Percentiles rank a stretch among this genome's conserved stretches.
These are phyloP conservation scores for Boletus huronensis DNA, from an alignment of 768 basidiomycete genomes.

Conservation along the genomic window DNA sequence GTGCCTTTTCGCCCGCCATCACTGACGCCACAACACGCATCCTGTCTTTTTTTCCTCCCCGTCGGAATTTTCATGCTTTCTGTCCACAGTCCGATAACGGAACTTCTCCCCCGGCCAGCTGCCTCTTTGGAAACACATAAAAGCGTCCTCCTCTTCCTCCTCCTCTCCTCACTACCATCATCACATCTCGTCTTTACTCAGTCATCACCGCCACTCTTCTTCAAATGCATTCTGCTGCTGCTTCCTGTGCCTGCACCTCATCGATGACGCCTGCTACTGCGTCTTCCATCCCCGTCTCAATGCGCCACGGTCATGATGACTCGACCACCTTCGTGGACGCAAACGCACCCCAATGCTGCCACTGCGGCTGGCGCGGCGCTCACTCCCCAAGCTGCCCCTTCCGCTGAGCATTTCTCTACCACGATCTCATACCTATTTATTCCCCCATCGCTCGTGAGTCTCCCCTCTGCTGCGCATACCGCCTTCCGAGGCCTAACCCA, in stretches of 20 bases:
- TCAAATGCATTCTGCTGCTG: conserved; percentile 21
- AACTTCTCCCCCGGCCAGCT: conserved; percentile 31
- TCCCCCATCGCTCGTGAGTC: conserved; percentile 20
- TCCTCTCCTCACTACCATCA: neutral
- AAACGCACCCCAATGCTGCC: conserved; percentile 74
- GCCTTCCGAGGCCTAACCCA: neutral
- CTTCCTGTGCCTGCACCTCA: conserved; percentile 12
- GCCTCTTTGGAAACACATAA: conserved; percentile 27
- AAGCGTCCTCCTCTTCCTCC: conserved; percentile 13
- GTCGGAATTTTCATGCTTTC: conserved; percentile 33
- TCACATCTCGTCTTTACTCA: neutral
- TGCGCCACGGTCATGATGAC: conserved; percentile 23
- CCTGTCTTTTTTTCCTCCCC: conserved; percentile 18
- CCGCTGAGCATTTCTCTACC: conserved; percentile 38
- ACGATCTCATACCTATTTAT: conserved; percentile 28
- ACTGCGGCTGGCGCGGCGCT: conserved; percentile 67
- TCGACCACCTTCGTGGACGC: conserved; percentile 39
- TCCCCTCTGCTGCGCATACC: neutral
- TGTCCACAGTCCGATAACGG: conserved; percentile 37
- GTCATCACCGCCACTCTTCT: neutral
- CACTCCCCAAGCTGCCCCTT: conserved; percentile 63
- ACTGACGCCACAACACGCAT: conserved; percentile 39
- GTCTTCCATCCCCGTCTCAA: conserved; percentile 23
- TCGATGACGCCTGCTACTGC: conserved; percentile 4
- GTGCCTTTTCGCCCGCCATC: conserved; percentile 34